phyloP scores from a whole-genome alignment of 179 eudicot species.

The Silene vulgaris region DNA sequence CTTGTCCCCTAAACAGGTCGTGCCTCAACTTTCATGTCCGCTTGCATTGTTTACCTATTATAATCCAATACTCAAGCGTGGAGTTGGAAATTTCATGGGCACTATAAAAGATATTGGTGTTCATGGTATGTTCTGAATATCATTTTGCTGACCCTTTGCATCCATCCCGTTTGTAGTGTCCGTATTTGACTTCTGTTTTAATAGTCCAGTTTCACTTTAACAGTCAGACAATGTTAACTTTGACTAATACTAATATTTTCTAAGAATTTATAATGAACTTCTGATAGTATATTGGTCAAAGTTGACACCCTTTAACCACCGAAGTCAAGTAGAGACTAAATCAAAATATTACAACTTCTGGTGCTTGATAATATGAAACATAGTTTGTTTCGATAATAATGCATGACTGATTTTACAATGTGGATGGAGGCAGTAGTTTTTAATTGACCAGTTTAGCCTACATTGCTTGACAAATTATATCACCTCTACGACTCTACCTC shows the following conservation, averaged over 20 bases:
- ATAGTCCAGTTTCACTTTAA: background rate
- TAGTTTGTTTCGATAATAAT: no score
- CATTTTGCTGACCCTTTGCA: background rate
- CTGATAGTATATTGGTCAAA: background rate
- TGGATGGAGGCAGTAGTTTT: no score
- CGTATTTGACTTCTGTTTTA: no score
- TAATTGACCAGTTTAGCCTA: background rate
- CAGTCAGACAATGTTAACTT: background rate
- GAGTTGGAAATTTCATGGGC: conserved; percentile 73
- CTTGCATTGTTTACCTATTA: conserved; percentile 82
- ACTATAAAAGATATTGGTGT: conserved; percentile 75
- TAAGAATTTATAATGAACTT: background rate
- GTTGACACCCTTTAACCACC: background rate
- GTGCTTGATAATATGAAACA: no score
- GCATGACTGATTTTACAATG: no score
- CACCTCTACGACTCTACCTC: background rate
- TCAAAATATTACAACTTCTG: background rate
- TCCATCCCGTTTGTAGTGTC: background rate
- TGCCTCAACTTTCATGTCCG: conserved; percentile 83
- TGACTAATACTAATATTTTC: background rate
- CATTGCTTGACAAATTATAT: background rate
- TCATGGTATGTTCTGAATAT: conserved; percentile 53
- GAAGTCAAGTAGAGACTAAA: background rate
- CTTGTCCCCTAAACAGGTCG: conserved; percentile 44
- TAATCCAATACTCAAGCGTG: conserved; percentile 93